Percentiles rank a stretch among this genome's conserved stretches.
Conservation (phyloP, 2,329 filamentous ascomycete genomes). For the Hymenoscyphus scutula region DNA sequence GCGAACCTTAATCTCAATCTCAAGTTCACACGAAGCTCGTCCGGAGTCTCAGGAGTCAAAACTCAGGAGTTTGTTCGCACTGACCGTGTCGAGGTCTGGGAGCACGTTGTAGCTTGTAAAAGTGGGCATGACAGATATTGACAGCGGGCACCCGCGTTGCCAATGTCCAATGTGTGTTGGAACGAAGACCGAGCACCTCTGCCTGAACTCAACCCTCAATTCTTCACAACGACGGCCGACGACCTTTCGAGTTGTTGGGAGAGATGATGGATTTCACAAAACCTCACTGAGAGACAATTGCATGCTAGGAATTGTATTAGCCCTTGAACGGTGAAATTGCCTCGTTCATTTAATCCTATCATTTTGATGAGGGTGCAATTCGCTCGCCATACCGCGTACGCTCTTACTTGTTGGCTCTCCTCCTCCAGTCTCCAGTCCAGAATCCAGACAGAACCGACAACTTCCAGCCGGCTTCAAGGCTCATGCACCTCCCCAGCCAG, state of each 20-base stretch:
- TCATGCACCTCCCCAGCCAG: background rate
- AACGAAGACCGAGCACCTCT: constrained; percentile 3
- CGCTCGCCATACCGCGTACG: background rate
- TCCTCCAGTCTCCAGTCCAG: background rate
- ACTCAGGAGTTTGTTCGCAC: constrained; percentile 1
- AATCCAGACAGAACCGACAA: constrained; percentile 6
- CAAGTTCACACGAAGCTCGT: background rate
- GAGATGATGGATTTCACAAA: background rate
- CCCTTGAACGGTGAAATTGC: background rate
- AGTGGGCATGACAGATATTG: constrained; percentile 4
- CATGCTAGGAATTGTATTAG: background rate
- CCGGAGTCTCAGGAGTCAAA: background rate
- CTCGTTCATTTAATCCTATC: background rate
- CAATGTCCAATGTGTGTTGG: background rate
- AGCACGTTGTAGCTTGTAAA: background rate
- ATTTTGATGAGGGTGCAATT: background rate
- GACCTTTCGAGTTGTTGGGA: background rate
- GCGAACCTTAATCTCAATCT: background rate
- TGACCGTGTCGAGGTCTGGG: background rate
- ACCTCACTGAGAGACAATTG: background rate
- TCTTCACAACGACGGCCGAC: background rate
- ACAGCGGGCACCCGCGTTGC: constrained; percentile 2
- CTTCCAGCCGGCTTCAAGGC: background rate
- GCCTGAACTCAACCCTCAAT: background rate
- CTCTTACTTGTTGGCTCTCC: too few relatives aligned